These are phyloP conservation scores for Chrysochromulina parva DNA, from an alignment of 78 protist species.

Conservation along the genomic window DNA sequence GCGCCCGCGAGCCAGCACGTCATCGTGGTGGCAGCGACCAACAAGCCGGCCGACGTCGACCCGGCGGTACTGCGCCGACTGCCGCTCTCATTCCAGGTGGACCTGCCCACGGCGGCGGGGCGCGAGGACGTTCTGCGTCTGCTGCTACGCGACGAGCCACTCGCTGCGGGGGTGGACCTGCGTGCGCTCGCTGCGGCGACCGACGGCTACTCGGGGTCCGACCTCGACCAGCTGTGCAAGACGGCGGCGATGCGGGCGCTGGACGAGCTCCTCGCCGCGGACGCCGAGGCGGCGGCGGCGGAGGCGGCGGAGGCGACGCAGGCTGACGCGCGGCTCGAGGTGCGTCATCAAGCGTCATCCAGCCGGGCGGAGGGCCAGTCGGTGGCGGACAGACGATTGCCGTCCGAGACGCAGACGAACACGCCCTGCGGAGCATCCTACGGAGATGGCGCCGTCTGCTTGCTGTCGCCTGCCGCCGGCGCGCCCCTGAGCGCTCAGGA, in stretches of 20 bases:
- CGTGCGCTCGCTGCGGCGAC: constrained; percentile 20
- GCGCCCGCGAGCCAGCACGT: background rate
- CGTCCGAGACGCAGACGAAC: too few relatives aligned
- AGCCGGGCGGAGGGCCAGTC: too few relatives aligned
- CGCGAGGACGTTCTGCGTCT: background rate
- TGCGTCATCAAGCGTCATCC: too few relatives aligned
- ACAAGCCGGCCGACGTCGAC: background rate
- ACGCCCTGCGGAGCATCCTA: too few relatives aligned
- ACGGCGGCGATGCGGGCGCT: constrained; percentile 10
- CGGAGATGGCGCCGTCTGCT: too few relatives aligned
- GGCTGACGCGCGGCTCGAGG: too few relatives aligned
- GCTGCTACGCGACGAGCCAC: background rate
- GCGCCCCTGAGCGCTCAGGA: too few relatives aligned
- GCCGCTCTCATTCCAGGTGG: background rate
- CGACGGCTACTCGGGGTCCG: constrained; percentile 61
- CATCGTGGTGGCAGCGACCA: background rate
- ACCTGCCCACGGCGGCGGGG: background rate
- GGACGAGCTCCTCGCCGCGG: background rate
- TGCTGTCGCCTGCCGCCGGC: too few relatives aligned
- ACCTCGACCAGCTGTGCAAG: constrained; percentile 53
- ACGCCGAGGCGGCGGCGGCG: too few relatives aligned
- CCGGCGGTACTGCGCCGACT: constrained; percentile 7
- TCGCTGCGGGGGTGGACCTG: background rate
- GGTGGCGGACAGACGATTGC: too few relatives aligned
- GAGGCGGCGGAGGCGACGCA: too few relatives aligned